These are phyloP conservation scores for Thalassiosira livingstoniorum DNA, from an alignment of 352 stramenopile species.

Conservation along the genomic window DNA sequence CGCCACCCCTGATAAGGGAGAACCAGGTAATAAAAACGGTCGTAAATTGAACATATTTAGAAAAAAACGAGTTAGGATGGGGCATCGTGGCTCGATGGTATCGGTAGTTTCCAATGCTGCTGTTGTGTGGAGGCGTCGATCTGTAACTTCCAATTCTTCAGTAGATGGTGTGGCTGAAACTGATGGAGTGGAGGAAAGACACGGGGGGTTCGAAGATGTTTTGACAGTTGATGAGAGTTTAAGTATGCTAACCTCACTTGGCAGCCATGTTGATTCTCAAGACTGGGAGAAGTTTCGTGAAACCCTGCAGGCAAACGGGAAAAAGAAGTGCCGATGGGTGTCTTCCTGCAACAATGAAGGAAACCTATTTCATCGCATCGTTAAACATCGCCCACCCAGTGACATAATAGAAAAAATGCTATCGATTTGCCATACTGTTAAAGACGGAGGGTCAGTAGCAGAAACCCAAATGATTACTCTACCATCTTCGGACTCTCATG, in stretches of 20 bases:
- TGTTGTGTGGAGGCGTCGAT: background rate
- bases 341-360: background rate
- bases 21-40: no score
- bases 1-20: no score
- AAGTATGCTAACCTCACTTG: background rate
- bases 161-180: background rate
- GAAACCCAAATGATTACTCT: background rate
- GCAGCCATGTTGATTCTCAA: background rate
- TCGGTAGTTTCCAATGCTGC: background rate
- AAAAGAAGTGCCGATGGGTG: background rate
- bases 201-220: background rate
- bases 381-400: background rate
- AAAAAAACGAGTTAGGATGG: no score
- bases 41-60: no score
- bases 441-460: background rate
- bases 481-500: background rate
- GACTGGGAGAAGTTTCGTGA: constrained; percentile 5
- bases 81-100: no score
- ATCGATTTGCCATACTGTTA: no score
- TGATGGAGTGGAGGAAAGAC: background rate
- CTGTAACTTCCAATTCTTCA: background rate
- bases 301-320: background rate
- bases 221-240: background rate
- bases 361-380: background rate
- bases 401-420: constrained; percentile 3